phyloP scores from a whole-genome alignment of 108 stramenopile species.

The Poteriospumella lacustris region DNA sequence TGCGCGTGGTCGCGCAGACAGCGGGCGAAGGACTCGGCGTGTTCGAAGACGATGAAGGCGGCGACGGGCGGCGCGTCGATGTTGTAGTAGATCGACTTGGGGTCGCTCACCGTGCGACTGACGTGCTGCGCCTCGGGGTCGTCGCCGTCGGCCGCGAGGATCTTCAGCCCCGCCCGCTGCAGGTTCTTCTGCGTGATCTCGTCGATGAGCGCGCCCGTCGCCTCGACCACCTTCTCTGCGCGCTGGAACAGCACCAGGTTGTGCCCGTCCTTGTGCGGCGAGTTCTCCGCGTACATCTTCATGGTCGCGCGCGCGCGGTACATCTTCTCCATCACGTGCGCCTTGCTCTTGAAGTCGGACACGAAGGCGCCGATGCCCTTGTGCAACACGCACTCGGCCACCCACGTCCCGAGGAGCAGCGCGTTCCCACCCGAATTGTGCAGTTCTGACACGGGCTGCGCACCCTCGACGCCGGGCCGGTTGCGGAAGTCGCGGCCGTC shows the following conservation, averaged over 20 bases:
- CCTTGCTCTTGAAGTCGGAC: constrained; percentile 4
- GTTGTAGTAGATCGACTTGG: background rate
- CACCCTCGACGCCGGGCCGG: constrained; percentile 4
- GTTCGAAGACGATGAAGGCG: background rate
- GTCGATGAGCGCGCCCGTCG: background rate
- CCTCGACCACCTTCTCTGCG: background rate
- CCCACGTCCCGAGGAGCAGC: constrained; percentile 11
- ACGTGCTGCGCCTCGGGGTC: too few relatives aligned
- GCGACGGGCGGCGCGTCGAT: background rate
- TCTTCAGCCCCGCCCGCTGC: background rate
- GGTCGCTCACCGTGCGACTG: too few relatives aligned
- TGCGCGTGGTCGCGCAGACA: background rate
- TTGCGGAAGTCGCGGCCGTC: background rate
- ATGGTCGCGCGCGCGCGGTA: background rate
- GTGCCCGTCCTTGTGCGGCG: background rate
- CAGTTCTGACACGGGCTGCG: background rate
- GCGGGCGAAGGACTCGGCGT: constrained; percentile 3
- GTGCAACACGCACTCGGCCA: constrained; percentile 9
- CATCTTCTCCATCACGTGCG: background rate
- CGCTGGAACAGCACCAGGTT: background rate
- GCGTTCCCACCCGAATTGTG: too few relatives aligned
- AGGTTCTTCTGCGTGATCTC: background rate
- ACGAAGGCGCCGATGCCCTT: constrained; percentile 6
- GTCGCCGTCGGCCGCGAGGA: background rate
- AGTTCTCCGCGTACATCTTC: constrained; percentile 21